Conservation (phyloP, 805 yeast species). For the Naumovozyma castellii region DNA sequence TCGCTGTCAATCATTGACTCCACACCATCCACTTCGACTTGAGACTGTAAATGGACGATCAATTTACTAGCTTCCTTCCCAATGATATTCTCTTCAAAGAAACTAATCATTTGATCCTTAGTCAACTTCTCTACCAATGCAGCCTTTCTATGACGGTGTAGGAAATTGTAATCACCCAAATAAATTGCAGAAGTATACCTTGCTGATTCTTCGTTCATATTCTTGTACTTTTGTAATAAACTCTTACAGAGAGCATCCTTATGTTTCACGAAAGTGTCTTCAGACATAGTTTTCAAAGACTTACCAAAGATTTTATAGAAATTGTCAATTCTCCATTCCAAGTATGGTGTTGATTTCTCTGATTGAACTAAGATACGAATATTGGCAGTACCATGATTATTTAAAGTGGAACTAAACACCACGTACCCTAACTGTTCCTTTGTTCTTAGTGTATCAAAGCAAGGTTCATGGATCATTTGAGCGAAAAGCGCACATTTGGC, state of each 20-base stretch:
- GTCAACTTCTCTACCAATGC: conserved; percentile 43
- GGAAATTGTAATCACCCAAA: conserved; percentile 73
- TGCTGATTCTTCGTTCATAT: conserved; percentile 64
- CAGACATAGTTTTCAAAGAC: conserved; percentile 42
- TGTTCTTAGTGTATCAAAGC: conserved; percentile 82
- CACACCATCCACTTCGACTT: conserved; percentile 17
- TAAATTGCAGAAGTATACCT: conserved; percentile 60
- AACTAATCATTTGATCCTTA: conserved; percentile 47
- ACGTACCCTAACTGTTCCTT: conserved; percentile 93
- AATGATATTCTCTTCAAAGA: conserved; percentile 40
- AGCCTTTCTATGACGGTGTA: conserved; percentile 47
- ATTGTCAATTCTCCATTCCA: conserved; percentile 66
- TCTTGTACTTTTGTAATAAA: conserved; percentile 64
- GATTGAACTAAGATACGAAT: conserved; percentile 73
- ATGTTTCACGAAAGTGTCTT: conserved; percentile 58
- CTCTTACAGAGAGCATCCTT: conserved; percentile 57
- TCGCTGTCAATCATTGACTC: conserved; percentile 14
- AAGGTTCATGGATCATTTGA: conserved; percentile 75
- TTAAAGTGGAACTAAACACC: conserved; percentile 68
- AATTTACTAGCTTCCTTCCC: conserved; percentile 33
- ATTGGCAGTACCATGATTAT: conserved; percentile 51
- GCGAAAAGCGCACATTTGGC: conserved; percentile 55
- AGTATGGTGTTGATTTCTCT: conserved; percentile 63
- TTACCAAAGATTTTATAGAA: conserved; percentile 45
- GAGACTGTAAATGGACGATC: conserved; percentile 56